These are phyloP conservation scores for Tulasnella sp. DNA, from an alignment of 768 basidiomycete genomes.

Conservation along the genomic window DNA sequence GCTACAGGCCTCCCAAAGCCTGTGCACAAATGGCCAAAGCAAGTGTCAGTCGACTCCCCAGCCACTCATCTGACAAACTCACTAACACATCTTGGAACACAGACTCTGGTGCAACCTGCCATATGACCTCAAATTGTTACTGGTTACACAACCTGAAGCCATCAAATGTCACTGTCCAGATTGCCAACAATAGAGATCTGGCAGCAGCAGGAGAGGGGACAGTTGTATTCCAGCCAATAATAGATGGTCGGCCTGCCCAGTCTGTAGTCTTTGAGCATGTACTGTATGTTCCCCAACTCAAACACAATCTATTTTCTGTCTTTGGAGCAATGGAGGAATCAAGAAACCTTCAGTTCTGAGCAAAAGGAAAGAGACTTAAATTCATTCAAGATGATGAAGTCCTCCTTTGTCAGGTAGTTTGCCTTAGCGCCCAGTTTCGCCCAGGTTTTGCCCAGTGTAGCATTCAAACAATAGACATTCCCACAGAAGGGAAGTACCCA, in stretches of 20 bases:
- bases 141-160: not conserved
- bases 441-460: too few relatives aligned
- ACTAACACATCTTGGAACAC: not conserved
- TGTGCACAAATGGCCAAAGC: not conserved
- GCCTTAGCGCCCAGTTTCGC: too few relatives aligned
- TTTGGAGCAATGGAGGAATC: not conserved
- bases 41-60: not conserved
- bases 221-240: not conserved
- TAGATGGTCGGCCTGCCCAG: not conserved
- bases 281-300: not conserved
- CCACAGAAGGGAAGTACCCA: too few relatives aligned
- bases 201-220: not conserved
- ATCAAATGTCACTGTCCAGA: not conserved
- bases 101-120: conserved; percentile 1
- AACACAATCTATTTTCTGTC: conserved; percentile 2
- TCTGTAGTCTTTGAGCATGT: not conserved
- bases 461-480: too few relatives aligned
- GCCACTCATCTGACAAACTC: not conserved
- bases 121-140: not conserved
- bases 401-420: too few relatives aligned
- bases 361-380: not conserved
- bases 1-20: too few relatives aligned
- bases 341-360: not conserved
- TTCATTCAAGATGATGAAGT: not conserved
- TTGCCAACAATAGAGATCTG: not conserved